Evolutionary conservation across 257 asterid genomes (phyloP).

Genomic region (Przewalskia tangutica): DNA sequence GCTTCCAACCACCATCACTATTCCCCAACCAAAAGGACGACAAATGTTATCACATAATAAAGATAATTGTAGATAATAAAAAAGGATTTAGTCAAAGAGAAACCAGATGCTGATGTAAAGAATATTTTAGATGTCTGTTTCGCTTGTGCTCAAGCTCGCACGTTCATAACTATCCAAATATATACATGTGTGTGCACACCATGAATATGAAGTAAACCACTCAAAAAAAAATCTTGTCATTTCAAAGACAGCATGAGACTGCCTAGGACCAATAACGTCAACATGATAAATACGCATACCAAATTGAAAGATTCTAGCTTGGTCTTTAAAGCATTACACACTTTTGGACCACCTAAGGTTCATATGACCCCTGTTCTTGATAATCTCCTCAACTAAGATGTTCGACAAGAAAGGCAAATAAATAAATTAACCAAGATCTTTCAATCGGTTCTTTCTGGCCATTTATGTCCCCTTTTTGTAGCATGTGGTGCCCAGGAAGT

Average conservation of each 20-base stretch:
- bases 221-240: neutral
- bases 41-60: neutral
- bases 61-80: neutral
- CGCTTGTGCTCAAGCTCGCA: neutral
- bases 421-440: neutral
- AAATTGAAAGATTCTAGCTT: neutral
- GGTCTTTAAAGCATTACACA: neutral
- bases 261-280: neutral
- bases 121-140: neutral
- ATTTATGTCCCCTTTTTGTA: neutral
- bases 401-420: neutral
- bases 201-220: neutral
- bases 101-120: neutral
- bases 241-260: neutral
- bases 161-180: neutral
- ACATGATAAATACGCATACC: neutral
- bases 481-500: neutral
- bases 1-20: neutral
- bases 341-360: constrained; percentile 1
- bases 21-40: neutral
- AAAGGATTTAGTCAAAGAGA: neutral
- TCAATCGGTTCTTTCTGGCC: neutral
- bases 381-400: neutral
- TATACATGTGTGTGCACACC: neutral
- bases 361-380: neutral